Percentiles rank a stretch among this genome's conserved stretches.
Conservation (phyloP, 2,329 filamentous ascomycete genomes). For the Cadophora sp. region DNA sequence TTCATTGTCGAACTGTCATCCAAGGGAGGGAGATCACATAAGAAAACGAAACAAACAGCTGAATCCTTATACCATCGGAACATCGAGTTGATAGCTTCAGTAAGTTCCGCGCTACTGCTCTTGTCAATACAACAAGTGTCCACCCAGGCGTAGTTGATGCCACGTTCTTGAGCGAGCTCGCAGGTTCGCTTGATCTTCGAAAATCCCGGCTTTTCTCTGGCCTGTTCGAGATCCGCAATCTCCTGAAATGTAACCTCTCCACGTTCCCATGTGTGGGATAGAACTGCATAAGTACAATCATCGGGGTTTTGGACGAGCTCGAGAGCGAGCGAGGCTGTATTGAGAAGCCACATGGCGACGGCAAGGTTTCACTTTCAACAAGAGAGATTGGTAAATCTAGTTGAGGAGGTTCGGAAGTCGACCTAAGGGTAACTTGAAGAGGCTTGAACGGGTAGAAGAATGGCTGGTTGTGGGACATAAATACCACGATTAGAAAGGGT, state of each 20-base stretch:
- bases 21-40: conserved; percentile 17
- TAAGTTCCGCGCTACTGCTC: conserved; percentile 6
- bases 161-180: conserved; percentile 11
- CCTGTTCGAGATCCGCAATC: conserved; percentile 7
- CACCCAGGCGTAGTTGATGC: conserved; percentile 26
- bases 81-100: background rate
- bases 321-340: conserved; percentile 15
- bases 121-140: conserved; percentile 34
- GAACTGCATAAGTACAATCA: conserved; percentile 46
- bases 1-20: background rate
- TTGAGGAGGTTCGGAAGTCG: too few species aligned
- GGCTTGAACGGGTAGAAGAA: too few species aligned
- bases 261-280: conserved; percentile 50
- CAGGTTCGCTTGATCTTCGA: conserved; percentile 28
- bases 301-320: conserved; percentile 14
- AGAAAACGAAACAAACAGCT: conserved; percentile 27
- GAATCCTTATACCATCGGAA: conserved; percentile 25
- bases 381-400: too few species aligned
- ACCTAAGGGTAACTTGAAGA: too few species aligned
- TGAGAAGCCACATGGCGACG: conserved; percentile 15
- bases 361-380: too few species aligned
- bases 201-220: conserved; percentile 36
- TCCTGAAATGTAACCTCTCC: conserved; percentile 47
- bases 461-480: too few species aligned
- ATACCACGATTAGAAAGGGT: too few species aligned